Conservation (phyloP, 2,329 filamentous ascomycete genomes). For the Trichoderma atroviride region DNA sequence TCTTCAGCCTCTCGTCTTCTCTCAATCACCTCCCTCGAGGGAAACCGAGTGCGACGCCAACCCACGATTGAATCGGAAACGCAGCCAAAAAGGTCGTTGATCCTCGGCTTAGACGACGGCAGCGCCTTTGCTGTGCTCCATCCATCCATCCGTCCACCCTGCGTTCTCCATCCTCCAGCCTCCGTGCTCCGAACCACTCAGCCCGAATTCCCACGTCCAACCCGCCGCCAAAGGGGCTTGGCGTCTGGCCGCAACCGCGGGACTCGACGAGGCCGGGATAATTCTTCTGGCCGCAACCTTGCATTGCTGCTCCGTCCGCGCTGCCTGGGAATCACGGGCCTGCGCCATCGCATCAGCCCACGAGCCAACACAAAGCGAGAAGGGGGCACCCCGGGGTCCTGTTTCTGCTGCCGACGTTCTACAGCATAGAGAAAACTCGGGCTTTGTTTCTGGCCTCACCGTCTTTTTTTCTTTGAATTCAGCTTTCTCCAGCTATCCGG, state of each 20-base stretch:
- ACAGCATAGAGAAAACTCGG: neutral
- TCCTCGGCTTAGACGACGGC: neutral
- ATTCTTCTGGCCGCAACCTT: neutral
- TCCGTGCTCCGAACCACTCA: constrained; percentile 16
- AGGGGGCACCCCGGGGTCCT: constrained; percentile 6
- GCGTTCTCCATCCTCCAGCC: neutral
- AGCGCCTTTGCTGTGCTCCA: constrained; percentile 16
- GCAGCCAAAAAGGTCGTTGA: neutral
- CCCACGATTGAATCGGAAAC: neutral
- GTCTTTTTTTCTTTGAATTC: neutral
- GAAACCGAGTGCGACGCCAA: neutral
- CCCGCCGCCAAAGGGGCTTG: constrained; percentile 13
- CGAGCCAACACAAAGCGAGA: neutral
- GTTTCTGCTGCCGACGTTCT: neutral
- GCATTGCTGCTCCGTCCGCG: constrained; percentile 7
- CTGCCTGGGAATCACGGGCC: constrained; percentile 11
- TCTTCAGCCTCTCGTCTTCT: neutral
- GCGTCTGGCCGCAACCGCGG: constrained; percentile 21
- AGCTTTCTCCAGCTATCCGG: neutral
- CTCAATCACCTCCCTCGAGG: neutral
- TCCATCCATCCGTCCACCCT: neutral
- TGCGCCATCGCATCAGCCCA: constrained; percentile 22
- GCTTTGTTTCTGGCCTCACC: neutral
- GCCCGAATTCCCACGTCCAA: neutral
- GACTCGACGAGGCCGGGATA: constrained; percentile 12